Conservation (phyloP, 2,329 filamentous ascomycete species). For the Talaromyces sp. region DNA sequence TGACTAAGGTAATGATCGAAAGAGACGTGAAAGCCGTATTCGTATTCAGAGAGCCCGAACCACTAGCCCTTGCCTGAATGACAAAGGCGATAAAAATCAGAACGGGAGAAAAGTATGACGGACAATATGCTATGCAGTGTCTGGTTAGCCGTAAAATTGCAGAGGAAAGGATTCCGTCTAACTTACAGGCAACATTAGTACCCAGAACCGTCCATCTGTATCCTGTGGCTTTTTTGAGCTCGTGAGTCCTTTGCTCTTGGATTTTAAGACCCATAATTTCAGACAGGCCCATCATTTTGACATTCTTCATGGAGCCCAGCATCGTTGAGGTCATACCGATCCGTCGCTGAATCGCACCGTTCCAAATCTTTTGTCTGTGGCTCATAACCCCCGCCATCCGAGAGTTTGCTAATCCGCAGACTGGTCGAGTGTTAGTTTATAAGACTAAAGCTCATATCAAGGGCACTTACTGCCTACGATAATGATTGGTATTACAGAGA, state of each 20-base stretch:
- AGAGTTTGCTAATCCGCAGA: not conserved
- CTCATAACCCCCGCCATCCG: not conserved
- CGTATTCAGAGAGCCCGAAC: slow-evolving; percentile 24
- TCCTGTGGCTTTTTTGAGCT: slow-evolving; percentile 3
- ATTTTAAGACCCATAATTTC: not conserved
- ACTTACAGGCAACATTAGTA: not conserved
- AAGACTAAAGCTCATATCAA: slow-evolving; percentile 24
- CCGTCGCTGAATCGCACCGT: slow-evolving; percentile 40
- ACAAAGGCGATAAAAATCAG: slow-evolving; percentile 23
- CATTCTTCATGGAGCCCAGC: slow-evolving; percentile 39
- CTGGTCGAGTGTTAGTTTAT: slow-evolving; percentile 1
- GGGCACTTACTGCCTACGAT: not conserved
- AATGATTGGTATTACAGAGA: not conserved
- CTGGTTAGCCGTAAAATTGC: not conserved
- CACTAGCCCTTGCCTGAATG: slow-evolving; percentile 2
- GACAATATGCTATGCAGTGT: slow-evolving; percentile 25
- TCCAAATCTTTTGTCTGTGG: slow-evolving; percentile 29
- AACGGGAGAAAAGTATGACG: slow-evolving; percentile 17
- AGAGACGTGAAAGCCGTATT: slow-evolving; percentile 24
- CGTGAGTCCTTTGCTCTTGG: not conserved
- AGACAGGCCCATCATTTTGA: slow-evolving; percentile 39
- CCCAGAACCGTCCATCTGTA: not conserved
- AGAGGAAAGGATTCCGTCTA: not conserved
- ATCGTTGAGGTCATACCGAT: slow-evolving; percentile 40
- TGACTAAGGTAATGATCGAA: slow-evolving; percentile 24